phyloP scores from a whole-genome alignment of 257 asterid species.

The Scutellaria barbata region DNA sequence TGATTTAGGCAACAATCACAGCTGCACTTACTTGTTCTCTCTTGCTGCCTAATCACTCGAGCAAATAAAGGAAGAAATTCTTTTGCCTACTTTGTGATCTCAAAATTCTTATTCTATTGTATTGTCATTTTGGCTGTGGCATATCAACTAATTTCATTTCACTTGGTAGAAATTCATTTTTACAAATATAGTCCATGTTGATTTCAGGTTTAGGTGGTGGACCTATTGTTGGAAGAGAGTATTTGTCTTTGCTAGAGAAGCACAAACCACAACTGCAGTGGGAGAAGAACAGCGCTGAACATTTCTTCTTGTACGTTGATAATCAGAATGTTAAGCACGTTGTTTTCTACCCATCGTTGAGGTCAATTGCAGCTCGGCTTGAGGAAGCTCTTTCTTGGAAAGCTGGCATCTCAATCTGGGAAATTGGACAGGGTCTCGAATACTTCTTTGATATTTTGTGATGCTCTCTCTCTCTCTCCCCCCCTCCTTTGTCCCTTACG shows the following conservation, averaged over 20 bases:
- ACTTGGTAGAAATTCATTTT: background rate
- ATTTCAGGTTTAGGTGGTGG: constrained; percentile 87
- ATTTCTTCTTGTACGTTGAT: constrained; percentile 80
- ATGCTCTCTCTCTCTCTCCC: constrained; percentile 14
- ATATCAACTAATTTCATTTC: background rate
- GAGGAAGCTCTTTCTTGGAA: constrained; percentile 82
- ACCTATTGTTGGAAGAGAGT: constrained; percentile 77
- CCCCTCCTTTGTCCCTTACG: background rate
- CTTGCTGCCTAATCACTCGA: background rate
- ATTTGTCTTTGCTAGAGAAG: constrained; percentile 73
- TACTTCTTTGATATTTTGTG: constrained; percentile 75
- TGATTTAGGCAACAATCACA: background rate
- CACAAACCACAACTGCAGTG: constrained; percentile 77
- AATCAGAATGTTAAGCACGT: constrained; percentile 63
- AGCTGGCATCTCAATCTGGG: constrained; percentile 94
- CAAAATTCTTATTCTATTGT: background rate
- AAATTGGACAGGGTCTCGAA: constrained; percentile 93
- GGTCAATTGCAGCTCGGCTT: constrained; percentile 72
- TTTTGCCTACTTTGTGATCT: too few species aligned
- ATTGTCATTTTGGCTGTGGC: background rate
- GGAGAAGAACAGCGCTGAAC: constrained; percentile 92
- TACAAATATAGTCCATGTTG: background rate
- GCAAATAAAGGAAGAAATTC: background rate
- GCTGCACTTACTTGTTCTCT: too few species aligned
- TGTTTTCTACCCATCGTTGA: constrained; percentile 78